A percentile compares a stretch with the other conserved stretches of the same genome.
Conservation (phyloP, 2,329 filamentous ascomycete species). For the Penicillium thymicola region DNA sequence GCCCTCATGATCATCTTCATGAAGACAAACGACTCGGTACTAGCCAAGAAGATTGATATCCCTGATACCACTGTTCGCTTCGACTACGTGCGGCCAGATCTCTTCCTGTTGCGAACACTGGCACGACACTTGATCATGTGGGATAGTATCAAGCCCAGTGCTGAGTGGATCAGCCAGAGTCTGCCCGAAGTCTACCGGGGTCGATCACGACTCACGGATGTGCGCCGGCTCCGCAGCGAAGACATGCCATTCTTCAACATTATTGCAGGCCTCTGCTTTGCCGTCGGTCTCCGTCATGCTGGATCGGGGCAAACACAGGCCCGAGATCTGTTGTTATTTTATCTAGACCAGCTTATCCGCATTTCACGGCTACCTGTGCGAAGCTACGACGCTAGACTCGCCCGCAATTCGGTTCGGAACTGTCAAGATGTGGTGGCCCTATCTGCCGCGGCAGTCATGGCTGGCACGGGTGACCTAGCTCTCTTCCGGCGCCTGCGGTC, state of each 20-base stretch:
- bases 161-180: conserved; percentile 71
- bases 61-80: conserved; percentile 88
- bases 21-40: conserved; percentile 85
- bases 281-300: conserved; percentile 67
- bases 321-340: conserved; percentile 76
- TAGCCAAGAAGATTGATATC: conserved; percentile 89
- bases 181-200: conserved; percentile 68
- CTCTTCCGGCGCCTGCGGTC: conserved; percentile 82
- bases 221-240: conserved; percentile 66
- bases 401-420: conserved; percentile 78
- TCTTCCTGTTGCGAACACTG: conserved; percentile 83
- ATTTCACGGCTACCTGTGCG: conserved; percentile 63
- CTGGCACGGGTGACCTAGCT: conserved; percentile 83
- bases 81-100: conserved; percentile 90
- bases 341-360: conserved; percentile 81
- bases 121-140: conserved; percentile 91
- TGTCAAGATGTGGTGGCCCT: conserved; percentile 87
- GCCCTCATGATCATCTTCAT: conserved; percentile 91
- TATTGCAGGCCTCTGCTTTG: conserved; percentile 81
- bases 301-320: conserved; percentile 68
- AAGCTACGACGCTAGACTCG: conserved; percentile 79
- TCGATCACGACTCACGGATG: conserved; percentile 58
- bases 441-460: conserved; percentile 85
- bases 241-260: conserved; percentile 94
- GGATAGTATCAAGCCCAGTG: conserved; percentile 71